Evolutionary conservation across 352 stramenopile species (phyloP).

Genomic region (Globisporangium iwayamae): DNA sequence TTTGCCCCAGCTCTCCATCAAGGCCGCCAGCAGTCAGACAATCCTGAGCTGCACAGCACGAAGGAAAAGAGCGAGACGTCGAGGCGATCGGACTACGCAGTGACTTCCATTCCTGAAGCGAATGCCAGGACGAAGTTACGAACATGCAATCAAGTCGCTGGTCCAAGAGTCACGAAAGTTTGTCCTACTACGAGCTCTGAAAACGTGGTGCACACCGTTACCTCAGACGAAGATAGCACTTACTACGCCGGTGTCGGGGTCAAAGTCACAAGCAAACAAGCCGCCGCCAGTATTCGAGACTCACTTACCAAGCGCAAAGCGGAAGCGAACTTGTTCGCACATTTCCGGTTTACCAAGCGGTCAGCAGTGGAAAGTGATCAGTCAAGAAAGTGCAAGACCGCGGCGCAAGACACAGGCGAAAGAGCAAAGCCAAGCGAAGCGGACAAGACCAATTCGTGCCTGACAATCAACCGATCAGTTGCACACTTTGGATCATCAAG

Average conservation of each 20-base stretch:
- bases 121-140: not conserved
- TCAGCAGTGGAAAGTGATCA: not conserved
- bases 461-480: not conserved
- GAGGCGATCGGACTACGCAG: not conserved
- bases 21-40: not conserved
- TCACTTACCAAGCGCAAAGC: slow-evolving; percentile 8
- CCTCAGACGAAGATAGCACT: not conserved
- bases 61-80: not conserved
- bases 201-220: not conserved
- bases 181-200: not conserved
- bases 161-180: not conserved
- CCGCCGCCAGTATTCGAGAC: not conserved
- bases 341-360: slow-evolving; percentile 16
- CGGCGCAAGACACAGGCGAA: not conserved
- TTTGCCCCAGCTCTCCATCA: not conserved
- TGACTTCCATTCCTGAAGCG: not conserved
- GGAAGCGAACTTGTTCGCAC: slow-evolving; percentile 11
- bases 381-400: not conserved
- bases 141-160: not conserved
- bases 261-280: not conserved
- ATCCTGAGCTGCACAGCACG: not conserved
- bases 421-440: not conserved
- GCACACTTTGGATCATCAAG: not conserved
- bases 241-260: not conserved
- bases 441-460: not conserved